phyloP scores from a whole-genome alignment of 2,329 filamentous ascomycete genomes.

The Apiospora koreana region DNA sequence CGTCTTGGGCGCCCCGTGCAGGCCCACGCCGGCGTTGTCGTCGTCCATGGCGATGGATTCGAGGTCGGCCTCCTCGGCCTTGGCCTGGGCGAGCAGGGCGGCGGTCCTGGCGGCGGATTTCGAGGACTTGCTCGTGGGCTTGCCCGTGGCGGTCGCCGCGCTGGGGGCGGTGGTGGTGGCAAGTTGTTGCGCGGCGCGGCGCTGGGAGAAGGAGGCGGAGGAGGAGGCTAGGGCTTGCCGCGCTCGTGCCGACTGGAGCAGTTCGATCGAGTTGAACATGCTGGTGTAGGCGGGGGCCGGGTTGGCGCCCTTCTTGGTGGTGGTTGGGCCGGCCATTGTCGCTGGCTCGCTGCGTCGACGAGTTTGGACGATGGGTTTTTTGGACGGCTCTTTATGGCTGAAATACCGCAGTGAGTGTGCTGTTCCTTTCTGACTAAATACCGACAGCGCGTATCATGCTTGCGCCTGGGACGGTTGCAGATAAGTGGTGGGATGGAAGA shows the following conservation, averaged over 20 bases:
- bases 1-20: constrained; percentile 13
- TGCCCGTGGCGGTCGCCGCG: not conserved
- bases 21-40: constrained; percentile 22
- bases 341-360: not conserved
- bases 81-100: not conserved
- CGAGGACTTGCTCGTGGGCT: not conserved
- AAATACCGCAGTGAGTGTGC: not conserved
- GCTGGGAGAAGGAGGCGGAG: constrained; percentile 17
- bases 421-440: not conserved
- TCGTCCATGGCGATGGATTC: constrained; percentile 16
- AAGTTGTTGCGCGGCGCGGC: constrained; percentile 14
- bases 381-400: not conserved
- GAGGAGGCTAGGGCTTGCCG: not conserved
- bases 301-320: constrained; percentile 22
- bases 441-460: not conserved
- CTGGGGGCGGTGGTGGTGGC: not conserved
- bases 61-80: constrained; percentile 12
- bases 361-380: not conserved
- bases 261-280: constrained; percentile 32
- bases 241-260: constrained; percentile 24
- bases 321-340: constrained; percentile 1
- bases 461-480: not conserved
- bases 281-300: constrained; percentile 32
- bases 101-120: not conserved
- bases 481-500: not conserved